Percentiles rank a stretch among this genome's conserved stretches.
Evolutionary conservation across 106 monocot species (phyloP).

Genomic region (Platanthera guangdongensis): DNA sequence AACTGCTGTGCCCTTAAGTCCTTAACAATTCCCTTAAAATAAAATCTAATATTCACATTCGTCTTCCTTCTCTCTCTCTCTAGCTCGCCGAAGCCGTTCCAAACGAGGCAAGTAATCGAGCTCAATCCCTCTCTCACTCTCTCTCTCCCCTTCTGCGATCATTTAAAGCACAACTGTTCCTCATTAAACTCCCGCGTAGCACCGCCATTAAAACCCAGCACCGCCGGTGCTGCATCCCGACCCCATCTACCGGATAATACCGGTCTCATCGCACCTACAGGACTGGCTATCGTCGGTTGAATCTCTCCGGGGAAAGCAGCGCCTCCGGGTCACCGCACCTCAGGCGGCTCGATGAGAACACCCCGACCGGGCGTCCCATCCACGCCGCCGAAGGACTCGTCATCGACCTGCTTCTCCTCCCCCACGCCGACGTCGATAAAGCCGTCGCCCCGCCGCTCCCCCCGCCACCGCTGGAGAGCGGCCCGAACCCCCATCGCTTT

Average conservation of each 20-base stretch:
- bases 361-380: conserved; percentile 8
- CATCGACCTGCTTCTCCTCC: conserved; percentile 47
- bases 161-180: conserved; percentile 1
- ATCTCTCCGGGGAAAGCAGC: conserved; percentile 83
- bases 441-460: conserved; percentile 5
- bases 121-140: conserved; percentile 6
- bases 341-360: conserved; percentile 63
- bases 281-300: conserved; percentile 26
- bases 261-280: neutral
- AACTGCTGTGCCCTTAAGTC: too few relatives aligned
- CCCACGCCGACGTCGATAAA: conserved; percentile 4
- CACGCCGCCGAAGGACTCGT: conserved; percentile 38
- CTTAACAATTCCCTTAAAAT: too few relatives aligned
- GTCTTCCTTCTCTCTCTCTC: too few relatives aligned
- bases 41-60: neutral
- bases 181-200: conserved; percentile 1
- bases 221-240: neutral
- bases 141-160: neutral
- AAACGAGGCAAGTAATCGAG: neutral
- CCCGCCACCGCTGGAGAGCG: conserved; percentile 25
- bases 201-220: neutral
- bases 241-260: neutral
- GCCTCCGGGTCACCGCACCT: conserved; percentile 90
- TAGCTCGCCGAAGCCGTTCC: neutral
- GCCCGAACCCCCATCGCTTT: conserved; percentile 44